Base-by-base conservation (phyloP, 23 red algal species). In the Gracilaria domingensis region DNA sequence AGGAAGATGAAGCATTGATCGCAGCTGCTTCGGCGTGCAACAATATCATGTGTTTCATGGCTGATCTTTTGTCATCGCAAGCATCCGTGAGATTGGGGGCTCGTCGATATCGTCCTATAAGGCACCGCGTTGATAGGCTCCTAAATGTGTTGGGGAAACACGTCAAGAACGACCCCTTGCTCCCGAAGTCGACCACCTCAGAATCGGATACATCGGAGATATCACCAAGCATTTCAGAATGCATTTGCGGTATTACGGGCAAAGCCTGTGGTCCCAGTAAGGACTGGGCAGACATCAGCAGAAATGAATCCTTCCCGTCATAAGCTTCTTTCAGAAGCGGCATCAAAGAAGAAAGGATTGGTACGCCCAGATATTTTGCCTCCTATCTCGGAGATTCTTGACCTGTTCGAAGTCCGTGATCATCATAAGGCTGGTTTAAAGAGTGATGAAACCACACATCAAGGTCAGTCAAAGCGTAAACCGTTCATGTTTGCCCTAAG, bases 21-120 rank as follows among this genome's bases (percentile, higher is more conserved):
- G 49, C 34, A 47, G 55, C 62, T 30, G 81, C 69, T 21, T 65
- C 54, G 1, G 45, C 55, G 7, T 69, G 64, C 20, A 85, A 85
- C 49, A 79, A 69, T n/a, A 93, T 87, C 49, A 86, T 86, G 91
- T 48, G 38, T 57, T 67, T 93, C 32, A 71, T 87, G 17, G 66
- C 91, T n/a, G 91, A 86, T 66, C 65, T 80, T 21, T 34, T 93
- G 81, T 74, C 81, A 18, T 50, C 55, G 14, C 13, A 86, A 20
- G 66, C 81, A 54, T 32, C 39, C 14, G 89, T 84, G 24, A 53
- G 79, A 64, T 61, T 84, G 11, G 89, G 89, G n/a, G 80, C 45
- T 55, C 60, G 89, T 58, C 60, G 89, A 28, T 50, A 23, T 4
- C 51, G 88, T 20, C 24, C 53, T 25, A 33, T 57, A 30, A 50